Evolutionary conservation across 75 land plant species (phyloP), one percentile per base, ranked within the genome.

Genomic region (Cunninghamia lanceolata): DNA sequence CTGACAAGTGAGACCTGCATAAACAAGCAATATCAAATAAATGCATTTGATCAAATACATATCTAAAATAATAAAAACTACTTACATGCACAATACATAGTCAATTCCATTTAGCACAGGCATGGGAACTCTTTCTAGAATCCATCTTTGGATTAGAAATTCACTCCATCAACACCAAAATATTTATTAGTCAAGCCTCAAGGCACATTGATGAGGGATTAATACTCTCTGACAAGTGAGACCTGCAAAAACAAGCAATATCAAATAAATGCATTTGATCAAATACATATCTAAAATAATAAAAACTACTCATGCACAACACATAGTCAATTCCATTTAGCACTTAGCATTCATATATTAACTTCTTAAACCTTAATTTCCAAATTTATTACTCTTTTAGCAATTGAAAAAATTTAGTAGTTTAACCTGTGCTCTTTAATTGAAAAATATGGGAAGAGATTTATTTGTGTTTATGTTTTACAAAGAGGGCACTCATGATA

Each of bases 81-180:
- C 50, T 42, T 80, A 43, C 50, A 43, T 40, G 3, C 30, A 43
- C 45, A 43, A 14, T 32, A 43, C 46, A 25, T 40, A 43, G 2
- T 80, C 50, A 40, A 21, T 42, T 80, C 47, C 30, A 80, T 28
- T 80, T 42, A 9, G 45, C 82, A 10, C n/a, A 43, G 30, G 6
- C 38, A 43, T 4, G 79, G 16, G 79, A 77, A 42, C 3, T 11
- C 11, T 25, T 36, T 80, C n/a, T 25, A 25, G 25, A 2, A 80
- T 42, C n/a, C 17, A 25, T 43, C 34, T 80, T 25, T 80, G 50
- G 82, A 80, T 92, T 87, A 94, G 43, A 94, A 88, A 59, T 85
- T 92, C 40, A 94, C 39, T n/a, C 95, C 95, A 85, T 94, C 94
- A 53, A 94, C 92, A 9, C 95, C 95, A 83, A 94, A 94, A 84